A percentile compares a stretch with the other conserved stretches of the same genome.
Conservation (phyloP, 2,329 filamentous ascomycete genomes). For the Penicillium sp. region DNA sequence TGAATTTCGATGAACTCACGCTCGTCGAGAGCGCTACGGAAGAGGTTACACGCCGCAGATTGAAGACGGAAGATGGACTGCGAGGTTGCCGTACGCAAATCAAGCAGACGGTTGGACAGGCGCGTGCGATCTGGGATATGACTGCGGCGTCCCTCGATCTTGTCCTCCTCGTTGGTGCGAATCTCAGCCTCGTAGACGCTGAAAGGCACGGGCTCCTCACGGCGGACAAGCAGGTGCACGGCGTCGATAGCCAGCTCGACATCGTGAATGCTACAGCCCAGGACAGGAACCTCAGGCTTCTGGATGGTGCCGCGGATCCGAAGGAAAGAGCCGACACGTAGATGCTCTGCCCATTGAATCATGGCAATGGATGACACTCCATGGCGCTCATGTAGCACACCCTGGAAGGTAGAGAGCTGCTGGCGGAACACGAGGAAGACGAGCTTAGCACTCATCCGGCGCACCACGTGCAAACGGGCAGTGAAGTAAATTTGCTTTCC, state of each 20-base stretch:
- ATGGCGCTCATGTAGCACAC: conserved; percentile 65
- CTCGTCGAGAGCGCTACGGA: conserved; percentile 71
- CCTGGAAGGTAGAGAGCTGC: conserved; percentile 78
- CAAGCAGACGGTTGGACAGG: conserved; percentile 74
- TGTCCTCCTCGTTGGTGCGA: conserved; percentile 55
- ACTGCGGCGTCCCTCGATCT: conserved; percentile 55
- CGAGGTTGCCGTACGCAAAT: conserved; percentile 79
- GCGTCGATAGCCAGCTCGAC: conserved; percentile 71
- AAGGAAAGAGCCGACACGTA: conserved; percentile 75
- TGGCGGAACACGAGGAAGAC: conserved; percentile 86
- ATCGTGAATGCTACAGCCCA: conserved; percentile 71
- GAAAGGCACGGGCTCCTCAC: conserved; percentile 64
- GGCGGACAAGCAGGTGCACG: conserved; percentile 60
- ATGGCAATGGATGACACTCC: conserved; percentile 68
- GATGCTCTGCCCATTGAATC: conserved; percentile 81
- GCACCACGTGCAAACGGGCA: conserved; percentile 72
- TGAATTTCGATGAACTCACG: conserved; percentile 89
- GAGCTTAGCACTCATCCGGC: conserved; percentile 76
- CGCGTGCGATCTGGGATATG: conserved; percentile 71
- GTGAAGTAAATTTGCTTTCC: conserved; percentile 65
- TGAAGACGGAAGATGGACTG: conserved; percentile 87
- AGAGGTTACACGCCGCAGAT: conserved; percentile 73
- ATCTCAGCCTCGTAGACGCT: conserved; percentile 70
- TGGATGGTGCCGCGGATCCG: conserved; percentile 72
- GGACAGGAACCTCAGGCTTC: conserved; percentile 69